These are phyloP conservation scores for Terana coerulea DNA, from an alignment of 768 basidiomycete species.

Conservation along the genomic window DNA sequence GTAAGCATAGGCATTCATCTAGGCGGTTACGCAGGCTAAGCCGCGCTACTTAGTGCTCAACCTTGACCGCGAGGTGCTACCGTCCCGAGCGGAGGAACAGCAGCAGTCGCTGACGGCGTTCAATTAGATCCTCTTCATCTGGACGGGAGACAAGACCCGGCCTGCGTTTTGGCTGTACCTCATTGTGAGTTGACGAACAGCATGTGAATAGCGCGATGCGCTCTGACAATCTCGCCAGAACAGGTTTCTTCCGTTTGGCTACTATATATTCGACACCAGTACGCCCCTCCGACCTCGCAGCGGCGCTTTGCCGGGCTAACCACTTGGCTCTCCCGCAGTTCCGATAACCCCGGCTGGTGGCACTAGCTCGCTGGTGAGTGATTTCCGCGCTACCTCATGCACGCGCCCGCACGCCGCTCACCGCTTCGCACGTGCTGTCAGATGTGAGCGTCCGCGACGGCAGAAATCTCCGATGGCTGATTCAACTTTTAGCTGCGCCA, in stretches of 20 bases:
- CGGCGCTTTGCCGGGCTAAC: neutral
- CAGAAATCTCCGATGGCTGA: neutral
- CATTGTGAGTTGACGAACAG: conserved; percentile 4
- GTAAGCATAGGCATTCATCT: conserved; percentile 1
- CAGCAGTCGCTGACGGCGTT: neutral
- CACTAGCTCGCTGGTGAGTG: conserved; percentile 6
- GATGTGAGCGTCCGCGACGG: neutral
- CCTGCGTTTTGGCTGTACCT: conserved; percentile 13
- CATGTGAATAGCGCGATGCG: neutral
- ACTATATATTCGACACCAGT: conserved; percentile 14
- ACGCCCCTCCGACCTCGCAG: neutral
- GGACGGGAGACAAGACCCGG: conserved; percentile 9
- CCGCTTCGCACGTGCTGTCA: neutral
- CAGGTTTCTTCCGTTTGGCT: conserved; percentile 9
- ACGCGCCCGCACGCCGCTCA: no score
- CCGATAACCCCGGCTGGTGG: conserved; percentile 6
- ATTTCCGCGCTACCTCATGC: no score
- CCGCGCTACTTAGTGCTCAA: conserved; percentile 6
- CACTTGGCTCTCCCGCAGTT: neutral
- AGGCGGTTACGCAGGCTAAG: no score
- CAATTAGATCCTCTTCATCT: conserved; percentile 10
- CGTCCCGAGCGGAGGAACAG: neutral
- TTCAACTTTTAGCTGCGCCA: conserved; percentile 3
- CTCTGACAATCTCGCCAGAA: conserved; percentile 7
- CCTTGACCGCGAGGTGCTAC: conserved; percentile 11